A percentile compares a stretch with the other conserved stretches of the same genome.
phyloP scores from a whole-genome alignment of 192 early-diverging fungal genomes.

The Helicostylum pulchrum region DNA sequence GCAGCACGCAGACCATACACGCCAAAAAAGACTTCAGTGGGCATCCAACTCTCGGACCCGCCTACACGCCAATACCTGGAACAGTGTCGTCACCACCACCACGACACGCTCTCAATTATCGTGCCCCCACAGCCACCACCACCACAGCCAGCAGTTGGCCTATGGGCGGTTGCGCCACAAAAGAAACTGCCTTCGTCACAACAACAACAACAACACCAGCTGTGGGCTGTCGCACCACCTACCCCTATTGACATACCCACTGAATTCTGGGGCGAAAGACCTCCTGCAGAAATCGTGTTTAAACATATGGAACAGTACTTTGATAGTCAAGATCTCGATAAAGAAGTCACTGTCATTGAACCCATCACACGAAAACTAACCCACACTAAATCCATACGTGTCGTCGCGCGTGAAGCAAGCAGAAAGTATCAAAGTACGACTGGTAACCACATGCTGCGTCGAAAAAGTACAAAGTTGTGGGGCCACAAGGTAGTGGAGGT shows the following conservation, averaged over 20 bases:
- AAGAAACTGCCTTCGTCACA: background rate
- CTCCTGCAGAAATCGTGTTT: constrained; percentile 66
- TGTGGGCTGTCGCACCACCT: constrained; percentile 6
- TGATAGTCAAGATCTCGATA: constrained; percentile 73
- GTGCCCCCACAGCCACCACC: background rate
- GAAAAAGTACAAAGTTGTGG: constrained; percentile 59
- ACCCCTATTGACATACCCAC: constrained; percentile 1
- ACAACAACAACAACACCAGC: background rate
- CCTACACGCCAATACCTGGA: constrained; percentile 12
- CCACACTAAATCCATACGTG: constrained; percentile 52
- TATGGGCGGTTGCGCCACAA: constrained; percentile 5
- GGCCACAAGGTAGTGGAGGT: constrained; percentile 45
- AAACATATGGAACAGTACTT: constrained; percentile 75
- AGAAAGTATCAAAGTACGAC: constrained; percentile 13
- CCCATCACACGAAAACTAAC: constrained; percentile 8
- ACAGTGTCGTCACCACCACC: background rate
- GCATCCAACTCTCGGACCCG: constrained; percentile 32
- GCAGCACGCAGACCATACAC: background rate
- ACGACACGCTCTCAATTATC: background rate
- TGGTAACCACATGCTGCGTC: constrained; percentile 27
- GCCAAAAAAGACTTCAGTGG: constrained; percentile 1
- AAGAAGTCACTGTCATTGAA: constrained; percentile 51
- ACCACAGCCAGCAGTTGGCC: background rate
- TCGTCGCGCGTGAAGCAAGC: constrained; percentile 48
- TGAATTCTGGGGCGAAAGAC: constrained; percentile 61